Evolutionary conservation across 2,329 filamentous ascomycete species (phyloP).

Genomic region (Exophiala viscosa): DNA sequence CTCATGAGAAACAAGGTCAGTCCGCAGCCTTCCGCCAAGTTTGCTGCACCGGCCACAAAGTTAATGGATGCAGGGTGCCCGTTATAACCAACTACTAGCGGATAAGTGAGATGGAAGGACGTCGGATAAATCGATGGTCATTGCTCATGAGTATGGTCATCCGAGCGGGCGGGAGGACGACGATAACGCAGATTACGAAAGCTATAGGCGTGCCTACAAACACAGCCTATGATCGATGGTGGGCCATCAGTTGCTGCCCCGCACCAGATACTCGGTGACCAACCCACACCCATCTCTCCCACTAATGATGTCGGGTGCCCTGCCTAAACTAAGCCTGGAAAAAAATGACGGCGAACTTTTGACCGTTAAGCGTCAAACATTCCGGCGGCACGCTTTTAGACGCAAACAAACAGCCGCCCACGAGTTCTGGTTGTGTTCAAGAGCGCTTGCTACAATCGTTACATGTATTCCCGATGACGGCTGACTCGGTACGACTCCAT

Average conservation of each 20-base stretch:
- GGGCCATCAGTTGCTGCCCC: too few relatives aligned
- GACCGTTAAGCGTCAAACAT: neutral
- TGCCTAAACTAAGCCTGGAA: too few relatives aligned
- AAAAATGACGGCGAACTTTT: too few relatives aligned
- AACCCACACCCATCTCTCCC: too few relatives aligned
- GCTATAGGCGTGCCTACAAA: too few relatives aligned
- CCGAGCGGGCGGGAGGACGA: too few relatives aligned
- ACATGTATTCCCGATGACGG: conserved; percentile 32
- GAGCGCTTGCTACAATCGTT: neutral
- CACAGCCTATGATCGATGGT: too few relatives aligned
- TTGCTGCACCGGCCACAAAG: conserved; percentile 7
- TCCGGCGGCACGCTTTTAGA: neutral
- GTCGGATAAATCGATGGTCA: neutral
- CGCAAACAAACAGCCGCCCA: neutral
- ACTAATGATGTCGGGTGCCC: too few relatives aligned
- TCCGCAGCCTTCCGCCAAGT: conserved; percentile 13
- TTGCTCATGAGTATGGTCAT: neutral
- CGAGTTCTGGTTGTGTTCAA: too few relatives aligned
- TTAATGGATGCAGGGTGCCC: conserved; percentile 1
- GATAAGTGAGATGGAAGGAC: neutral
- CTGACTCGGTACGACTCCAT: conserved; percentile 61
- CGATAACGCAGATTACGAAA: too few relatives aligned
- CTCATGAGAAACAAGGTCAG: conserved; percentile 9
- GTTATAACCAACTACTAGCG: neutral
- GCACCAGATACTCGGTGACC: too few relatives aligned